Evolutionary conservation across 257 asterid genomes (phyloP).

Genomic region (Jasminum sambac): DNA sequence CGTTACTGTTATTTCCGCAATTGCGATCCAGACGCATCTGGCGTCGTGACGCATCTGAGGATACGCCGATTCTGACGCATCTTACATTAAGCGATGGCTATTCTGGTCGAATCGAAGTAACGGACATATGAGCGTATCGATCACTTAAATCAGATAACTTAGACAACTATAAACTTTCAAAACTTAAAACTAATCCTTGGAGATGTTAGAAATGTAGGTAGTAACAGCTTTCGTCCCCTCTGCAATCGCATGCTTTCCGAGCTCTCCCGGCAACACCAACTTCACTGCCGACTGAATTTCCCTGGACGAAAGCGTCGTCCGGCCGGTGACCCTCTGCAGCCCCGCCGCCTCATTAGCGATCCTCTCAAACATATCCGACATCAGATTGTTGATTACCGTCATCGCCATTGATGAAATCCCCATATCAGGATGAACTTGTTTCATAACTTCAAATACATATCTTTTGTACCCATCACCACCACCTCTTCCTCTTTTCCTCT

Average conservation of each 20-base stretch:
- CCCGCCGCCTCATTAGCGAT: conserved; percentile 65
- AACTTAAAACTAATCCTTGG: not conserved
- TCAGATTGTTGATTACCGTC: conserved; percentile 62
- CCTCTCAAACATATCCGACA: conserved; percentile 78
- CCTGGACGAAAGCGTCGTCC: conserved; percentile 59
- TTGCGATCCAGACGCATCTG: too few relatives aligned
- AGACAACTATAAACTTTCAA: not conserved
- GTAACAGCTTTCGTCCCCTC: conserved; percentile 75
- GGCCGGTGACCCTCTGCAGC: conserved; percentile 40
- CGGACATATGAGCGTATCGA: too few relatives aligned
- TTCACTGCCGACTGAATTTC: conserved; percentile 87
- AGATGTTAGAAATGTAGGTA: conserved; percentile 31
- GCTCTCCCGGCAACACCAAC: conserved; percentile 78
- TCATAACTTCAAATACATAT: conserved; percentile 69
- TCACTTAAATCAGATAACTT: too few relatives aligned
- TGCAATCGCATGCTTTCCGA: conserved; percentile 77
- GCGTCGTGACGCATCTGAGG: too few relatives aligned
- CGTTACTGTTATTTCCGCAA: too few relatives aligned
- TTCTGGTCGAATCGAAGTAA: too few relatives aligned
- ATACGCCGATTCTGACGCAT: too few relatives aligned
- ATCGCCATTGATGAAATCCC: conserved; percentile 76
- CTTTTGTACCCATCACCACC: conserved; percentile 55
- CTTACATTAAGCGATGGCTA: too few relatives aligned
- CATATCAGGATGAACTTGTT: conserved; percentile 86
- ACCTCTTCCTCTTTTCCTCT: conserved; percentile 29